Evolutionary conservation across 768 basidiomycete genomes (phyloP).

Genomic region (Mycena epipterygia): DNA sequence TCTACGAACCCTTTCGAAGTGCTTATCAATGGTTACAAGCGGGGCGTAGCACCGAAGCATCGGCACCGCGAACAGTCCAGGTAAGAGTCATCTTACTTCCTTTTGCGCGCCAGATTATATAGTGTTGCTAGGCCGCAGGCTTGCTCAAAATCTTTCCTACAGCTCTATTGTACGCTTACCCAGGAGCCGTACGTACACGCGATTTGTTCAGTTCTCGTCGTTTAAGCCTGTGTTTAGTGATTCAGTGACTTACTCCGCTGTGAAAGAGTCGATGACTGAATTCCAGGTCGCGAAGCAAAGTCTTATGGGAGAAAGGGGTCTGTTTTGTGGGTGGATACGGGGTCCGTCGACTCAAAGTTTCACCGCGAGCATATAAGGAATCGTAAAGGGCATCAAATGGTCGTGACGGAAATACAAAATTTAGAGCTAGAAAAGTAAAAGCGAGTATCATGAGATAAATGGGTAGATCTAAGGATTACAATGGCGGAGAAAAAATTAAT

Average conservation of each 20-base stretch:
- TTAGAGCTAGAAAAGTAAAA: not conserved
- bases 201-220: not conserved
- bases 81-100: conserved; percentile 48
- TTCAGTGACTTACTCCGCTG: conserved; percentile 57
- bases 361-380: not conserved
- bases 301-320: conserved; percentile 58
- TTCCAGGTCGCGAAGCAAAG: conserved; percentile 67
- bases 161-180: conserved; percentile 52
- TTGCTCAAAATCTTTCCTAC: conserved; percentile 68
- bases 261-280: conserved; percentile 55
- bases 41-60: conserved; percentile 82
- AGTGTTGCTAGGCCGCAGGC: conserved; percentile 59
- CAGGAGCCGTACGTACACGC: conserved; percentile 34
- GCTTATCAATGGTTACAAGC: conserved; percentile 83
- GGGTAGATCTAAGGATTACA: not conserved
- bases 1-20: conserved; percentile 65
- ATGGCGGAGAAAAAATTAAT: not conserved
- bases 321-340: conserved; percentile 75
- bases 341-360: conserved; percentile 8
- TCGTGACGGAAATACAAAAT: conserved; percentile 14
- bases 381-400: not conserved
- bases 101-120: not conserved
- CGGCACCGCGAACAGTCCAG: conserved; percentile 72
- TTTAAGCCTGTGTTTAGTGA: conserved; percentile 30
- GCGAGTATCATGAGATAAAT: not conserved